Evolutionary conservation across 768 basidiomycete genomes (phyloP).

Genomic region (Chiua virens): DNA sequence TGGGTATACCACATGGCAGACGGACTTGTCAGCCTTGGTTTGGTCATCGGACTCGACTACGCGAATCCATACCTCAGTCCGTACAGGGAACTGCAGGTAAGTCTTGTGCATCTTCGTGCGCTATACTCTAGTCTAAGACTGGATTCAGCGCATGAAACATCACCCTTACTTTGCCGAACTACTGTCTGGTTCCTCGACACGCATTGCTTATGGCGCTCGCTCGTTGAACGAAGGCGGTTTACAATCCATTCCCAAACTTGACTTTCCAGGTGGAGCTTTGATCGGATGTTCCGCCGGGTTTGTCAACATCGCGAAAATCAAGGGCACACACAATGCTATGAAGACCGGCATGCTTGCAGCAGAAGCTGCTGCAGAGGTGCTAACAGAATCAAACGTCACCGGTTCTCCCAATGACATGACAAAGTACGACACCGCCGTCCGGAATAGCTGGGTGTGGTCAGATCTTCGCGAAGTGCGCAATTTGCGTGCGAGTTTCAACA

Average conservation of each 20-base stretch:
- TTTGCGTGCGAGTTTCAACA: conserved; percentile 85
- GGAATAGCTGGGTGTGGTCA: conserved; percentile 77
- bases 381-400: conserved; percentile 34
- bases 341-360: conserved; percentile 98
- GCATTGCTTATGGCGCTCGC: conserved; percentile 90
- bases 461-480: conserved; percentile 93
- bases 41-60: conserved; percentile 95
- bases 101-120: conserved; percentile 14
- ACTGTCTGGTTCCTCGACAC: conserved; percentile 65
- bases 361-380: conserved; percentile 73
- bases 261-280: conserved; percentile 93
- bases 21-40: conserved; percentile 83
- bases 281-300: conserved; percentile 96
- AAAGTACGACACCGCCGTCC: conserved; percentile 66
- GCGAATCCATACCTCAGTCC: conserved; percentile 91
- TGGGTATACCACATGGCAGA: conserved; percentile 97
- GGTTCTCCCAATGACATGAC: conserved; percentile 58
- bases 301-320: conserved; percentile 96
- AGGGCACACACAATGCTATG: conserved; percentile 99
- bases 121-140: conserved; percentile 2
- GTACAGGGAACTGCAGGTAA: conserved; percentile 89
- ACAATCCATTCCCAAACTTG: conserved; percentile 82
- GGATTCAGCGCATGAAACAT: conserved; percentile 81
- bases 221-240: conserved; percentile 91
- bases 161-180: conserved; percentile 89